phyloP scores from a whole-genome alignment of 495 filamentous ascomycete species.

The Chaetomidium leptoderma region DNA sequence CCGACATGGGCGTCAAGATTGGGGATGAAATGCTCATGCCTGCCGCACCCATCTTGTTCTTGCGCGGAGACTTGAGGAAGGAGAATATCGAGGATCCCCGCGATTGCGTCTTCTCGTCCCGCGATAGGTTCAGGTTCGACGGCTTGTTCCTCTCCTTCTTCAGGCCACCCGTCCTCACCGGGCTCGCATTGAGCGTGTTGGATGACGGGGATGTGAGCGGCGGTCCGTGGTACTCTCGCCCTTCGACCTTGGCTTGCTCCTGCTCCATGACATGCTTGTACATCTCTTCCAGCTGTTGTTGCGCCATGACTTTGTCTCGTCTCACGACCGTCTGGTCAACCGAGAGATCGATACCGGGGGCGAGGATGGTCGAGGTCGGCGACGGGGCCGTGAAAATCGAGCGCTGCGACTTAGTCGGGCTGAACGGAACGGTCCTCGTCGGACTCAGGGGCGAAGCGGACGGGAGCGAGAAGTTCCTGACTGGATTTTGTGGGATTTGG shows the following conservation, averaged over 20 bases:
- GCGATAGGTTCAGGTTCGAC: slow-evolving; percentile 40
- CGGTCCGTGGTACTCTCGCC: slow-evolving; percentile 40
- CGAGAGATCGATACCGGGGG: slow-evolving; percentile 37
- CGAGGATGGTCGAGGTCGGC: slow-evolving; percentile 43
- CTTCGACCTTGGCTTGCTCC: slow-evolving; percentile 59
- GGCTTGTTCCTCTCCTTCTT: slow-evolving; percentile 44
- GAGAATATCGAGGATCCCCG: slow-evolving; percentile 50
- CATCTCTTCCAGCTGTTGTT: slow-evolving; percentile 79
- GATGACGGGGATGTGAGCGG: slow-evolving; percentile 29
- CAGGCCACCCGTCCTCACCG: slow-evolving; percentile 17
- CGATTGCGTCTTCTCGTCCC: slow-evolving; percentile 43
- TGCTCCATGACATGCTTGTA: slow-evolving; percentile 91
- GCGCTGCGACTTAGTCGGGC: slow-evolving; percentile 44
- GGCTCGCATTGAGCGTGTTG: slow-evolving; percentile 28
- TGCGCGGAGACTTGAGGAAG: slow-evolving; percentile 49
- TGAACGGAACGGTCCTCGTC: slow-evolving; percentile 35
- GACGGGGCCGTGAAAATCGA: slow-evolving; percentile 50
- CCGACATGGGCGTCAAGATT: slow-evolving; percentile 53
- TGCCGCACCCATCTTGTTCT: slow-evolving; percentile 36
- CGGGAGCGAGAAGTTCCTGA: slow-evolving; percentile 47
- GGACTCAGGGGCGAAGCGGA: slow-evolving; percentile 23
- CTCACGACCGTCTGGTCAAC: slow-evolving; percentile 74
- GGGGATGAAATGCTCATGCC: slow-evolving; percentile 52
- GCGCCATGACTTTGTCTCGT: slow-evolving; percentile 64
- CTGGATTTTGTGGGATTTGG: slow-evolving; percentile 30